These are phyloP conservation scores for Arachis hypogaea DNA, from an alignment of 306 rosid species.

Conservation along the genomic window DNA sequence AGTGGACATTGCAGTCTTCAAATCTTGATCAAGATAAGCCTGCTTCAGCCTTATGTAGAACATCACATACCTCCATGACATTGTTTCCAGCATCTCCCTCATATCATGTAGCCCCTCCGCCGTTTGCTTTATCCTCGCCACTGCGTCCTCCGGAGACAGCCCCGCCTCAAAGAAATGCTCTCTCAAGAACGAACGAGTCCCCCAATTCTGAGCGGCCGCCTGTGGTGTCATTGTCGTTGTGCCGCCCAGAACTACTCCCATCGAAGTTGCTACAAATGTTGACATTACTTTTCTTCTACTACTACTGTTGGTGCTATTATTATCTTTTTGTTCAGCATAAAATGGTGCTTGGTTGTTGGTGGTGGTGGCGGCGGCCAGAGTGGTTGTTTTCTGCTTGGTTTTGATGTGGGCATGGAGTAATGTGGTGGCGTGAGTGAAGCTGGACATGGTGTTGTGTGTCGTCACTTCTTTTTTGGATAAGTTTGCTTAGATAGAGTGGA, in stretches of 20 bases:
- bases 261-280: slow-evolving; percentile 52
- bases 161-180: slow-evolving; percentile 79
- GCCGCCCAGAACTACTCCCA: slow-evolving; percentile 39
- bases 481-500: no score
- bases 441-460: slow-evolving; percentile 50
- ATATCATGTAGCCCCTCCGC: slow-evolving; percentile 86
- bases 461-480: no score
- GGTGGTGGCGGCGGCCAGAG: background rate
- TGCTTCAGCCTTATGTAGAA: slow-evolving; percentile 77
- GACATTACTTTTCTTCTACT: slow-evolving; percentile 58
- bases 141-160: slow-evolving; percentile 79
- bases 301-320: background rate
- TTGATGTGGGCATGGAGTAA: slow-evolving; percentile 57
- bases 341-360: slow-evolving; percentile 35
- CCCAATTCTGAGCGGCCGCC: slow-evolving; percentile 80
- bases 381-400: slow-evolving; percentile 40
- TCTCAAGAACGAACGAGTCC: slow-evolving; percentile 66
- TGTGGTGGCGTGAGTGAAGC: slow-evolving; percentile 61
- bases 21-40: slow-evolving; percentile 78
- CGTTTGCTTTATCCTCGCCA: slow-evolving; percentile 78
- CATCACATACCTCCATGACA: slow-evolving; percentile 91
- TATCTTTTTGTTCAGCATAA: background rate
- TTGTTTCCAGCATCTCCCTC: slow-evolving; percentile 78
- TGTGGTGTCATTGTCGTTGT: background rate
- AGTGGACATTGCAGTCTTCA: slow-evolving; percentile 65